Evolutionary conservation across 148 eudicot species (phyloP).

Genomic region (Polygonum aviculare): DNA sequence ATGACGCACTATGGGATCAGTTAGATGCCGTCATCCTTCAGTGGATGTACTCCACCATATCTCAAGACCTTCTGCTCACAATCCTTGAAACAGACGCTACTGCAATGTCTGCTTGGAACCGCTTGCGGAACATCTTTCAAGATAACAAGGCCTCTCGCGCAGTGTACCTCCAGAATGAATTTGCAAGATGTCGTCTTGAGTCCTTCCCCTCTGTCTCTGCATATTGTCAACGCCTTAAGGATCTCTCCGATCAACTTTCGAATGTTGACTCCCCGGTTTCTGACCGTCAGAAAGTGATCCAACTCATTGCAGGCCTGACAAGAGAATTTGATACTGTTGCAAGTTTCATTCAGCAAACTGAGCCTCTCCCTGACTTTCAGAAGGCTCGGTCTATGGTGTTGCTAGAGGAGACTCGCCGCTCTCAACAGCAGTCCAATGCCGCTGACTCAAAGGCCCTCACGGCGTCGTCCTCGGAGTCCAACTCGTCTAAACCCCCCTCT

Average conservation of each 20-base stretch:
- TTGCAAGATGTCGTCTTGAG: not conserved
- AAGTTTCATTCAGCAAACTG: not conserved
- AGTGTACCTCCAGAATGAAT: conserved; percentile 12
- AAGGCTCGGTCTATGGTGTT: not conserved
- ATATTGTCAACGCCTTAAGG: conserved; percentile 15
- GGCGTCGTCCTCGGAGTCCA: not conserved
- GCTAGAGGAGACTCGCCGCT: not conserved
- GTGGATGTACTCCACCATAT: conserved; percentile 31
- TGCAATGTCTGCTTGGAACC: not conserved
- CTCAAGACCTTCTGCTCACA: conserved; percentile 16
- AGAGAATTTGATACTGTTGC: not conserved
- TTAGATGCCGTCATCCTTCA: conserved; percentile 15
- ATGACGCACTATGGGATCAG: not conserved
- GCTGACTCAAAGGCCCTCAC: not conserved
- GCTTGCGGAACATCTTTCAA: conserved; percentile 13
- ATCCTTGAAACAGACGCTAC: conserved; percentile 13
- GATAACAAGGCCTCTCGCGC: conserved; percentile 21
- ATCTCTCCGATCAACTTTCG: conserved; percentile 11
- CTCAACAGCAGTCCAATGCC: not conserved
- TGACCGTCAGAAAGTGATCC: conserved; percentile 11
- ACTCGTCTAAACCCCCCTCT: too few relatives aligned
- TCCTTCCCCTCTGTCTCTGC: not conserved
- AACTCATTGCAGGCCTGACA: not conserved
- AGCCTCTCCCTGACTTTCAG: not conserved
- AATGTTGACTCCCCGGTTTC: conserved; percentile 14